Base-by-base conservation (phyloP, 2,329 filamentous ascomycete species). In the Cercospora sp. region DNA sequence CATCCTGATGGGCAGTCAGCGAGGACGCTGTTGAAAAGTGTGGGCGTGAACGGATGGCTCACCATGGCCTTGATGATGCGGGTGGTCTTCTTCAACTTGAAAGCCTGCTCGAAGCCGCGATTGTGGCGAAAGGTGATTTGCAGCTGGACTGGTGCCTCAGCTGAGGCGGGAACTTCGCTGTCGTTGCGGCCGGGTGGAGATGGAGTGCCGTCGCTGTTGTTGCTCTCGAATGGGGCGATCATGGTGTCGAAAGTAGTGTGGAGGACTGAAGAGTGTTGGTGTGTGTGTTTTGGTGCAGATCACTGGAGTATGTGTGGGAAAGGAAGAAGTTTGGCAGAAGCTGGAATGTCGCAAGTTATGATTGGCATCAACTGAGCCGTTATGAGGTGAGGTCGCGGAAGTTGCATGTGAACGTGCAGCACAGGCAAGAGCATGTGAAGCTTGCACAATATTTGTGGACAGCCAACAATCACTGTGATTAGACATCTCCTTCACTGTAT, bases 31-130 rank as follows among this genome's bases (percentile, higher is more conserved):
- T 20, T 33, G 8, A 26, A 45, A 23, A 31, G 13, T 20, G 3
- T 55, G 48, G 3, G 2, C 5, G 16, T 16, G 23, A 18, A 30
- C 8, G n/a, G 8, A 16, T 10, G 7, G 45, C 59, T 40, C 51
- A 71, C 69, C 70, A 76, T 75, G 5, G 72, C 73, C 59, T 75
- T 77, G 10, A 58, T 57, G 31, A 76, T 45, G 53, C 68, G 71
- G 16, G 72, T 75, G 16, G 66, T 69, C 2, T 58, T 20, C 65
- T 77, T 77, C n/a, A 76, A 30, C 53, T 69, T 73, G 67, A 75
- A 75, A 3, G 48, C 23, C 8, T 74, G 51, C 23, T 71, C 68
- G 58, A 62, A 53, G 67, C 68, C 71, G 28, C 31, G 66, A n/a
- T 55, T 33, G 60, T 73, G 69, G 23, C 57, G 61, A 70, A 77